These are phyloP conservation scores for Rhodotorula sp. DNA, from an alignment of 1,284 basidiomycete genomes.

Conservation along the genomic window DNA sequence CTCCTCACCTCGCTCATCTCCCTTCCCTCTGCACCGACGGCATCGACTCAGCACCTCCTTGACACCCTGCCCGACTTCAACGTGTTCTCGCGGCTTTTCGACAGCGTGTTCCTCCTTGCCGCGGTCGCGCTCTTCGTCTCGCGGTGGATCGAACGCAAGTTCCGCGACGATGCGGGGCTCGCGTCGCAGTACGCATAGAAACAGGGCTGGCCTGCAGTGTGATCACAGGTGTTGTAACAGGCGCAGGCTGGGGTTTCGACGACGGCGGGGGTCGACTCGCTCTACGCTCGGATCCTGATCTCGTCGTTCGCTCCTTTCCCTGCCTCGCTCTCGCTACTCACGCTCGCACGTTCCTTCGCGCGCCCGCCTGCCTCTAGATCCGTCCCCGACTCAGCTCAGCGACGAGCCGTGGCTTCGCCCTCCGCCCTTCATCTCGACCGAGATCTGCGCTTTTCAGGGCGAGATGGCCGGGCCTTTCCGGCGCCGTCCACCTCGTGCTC, in stretches of 20 bases:
- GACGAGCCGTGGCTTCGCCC: no score
- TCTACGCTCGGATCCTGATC: no score
- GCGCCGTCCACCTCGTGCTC: no score
- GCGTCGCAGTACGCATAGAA: conserved; percentile 26
- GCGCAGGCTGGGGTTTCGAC: background rate
- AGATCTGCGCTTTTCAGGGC: no score
- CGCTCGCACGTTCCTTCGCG: no score
- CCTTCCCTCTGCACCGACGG: conserved; percentile 49
- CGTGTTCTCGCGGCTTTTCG: conserved; percentile 53
- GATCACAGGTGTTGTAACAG: background rate
- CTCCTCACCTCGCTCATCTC: conserved; percentile 55
- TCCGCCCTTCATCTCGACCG: no score
- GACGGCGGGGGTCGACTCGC: background rate
- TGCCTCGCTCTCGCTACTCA: no score
- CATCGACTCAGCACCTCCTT: conserved; percentile 45
- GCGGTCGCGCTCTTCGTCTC: conserved; percentile 46
- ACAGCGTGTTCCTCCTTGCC: conserved; percentile 51
- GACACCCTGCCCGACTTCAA: conserved; percentile 53
- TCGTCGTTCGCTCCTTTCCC: no score
- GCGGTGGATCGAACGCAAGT: conserved; percentile 44
- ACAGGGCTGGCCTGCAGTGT: background rate
- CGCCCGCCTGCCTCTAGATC: no score
- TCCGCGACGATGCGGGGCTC: conserved; percentile 39
- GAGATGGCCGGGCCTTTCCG: no score
- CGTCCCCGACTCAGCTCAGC: no score